Evolutionary conservation across 75 land plant genomes (phyloP), one percentile per base, ranked within the genome.

Genomic region (Pinus albicaulis): DNA sequence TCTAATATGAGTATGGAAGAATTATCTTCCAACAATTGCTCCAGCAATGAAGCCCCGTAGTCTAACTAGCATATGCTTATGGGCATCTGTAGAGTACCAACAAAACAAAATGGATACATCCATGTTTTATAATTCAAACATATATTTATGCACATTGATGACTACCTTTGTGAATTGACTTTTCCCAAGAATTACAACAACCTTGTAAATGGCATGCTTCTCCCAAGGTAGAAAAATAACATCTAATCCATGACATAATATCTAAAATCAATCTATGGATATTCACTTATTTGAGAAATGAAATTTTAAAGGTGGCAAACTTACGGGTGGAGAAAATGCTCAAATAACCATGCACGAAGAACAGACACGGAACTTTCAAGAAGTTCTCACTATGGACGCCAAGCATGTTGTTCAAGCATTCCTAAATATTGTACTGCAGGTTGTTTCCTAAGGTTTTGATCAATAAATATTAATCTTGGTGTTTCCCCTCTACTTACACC

Each of bases 251-350:
- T 7, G 17, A 0, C 61, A 59, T 20, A 59, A 19, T 28, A 22
- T 22, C 8, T 22, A 59, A 19, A 22, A 59, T 59, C 61, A 59
- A 59, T 20, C n/a, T 59, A n/a, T 20, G 20, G n/a, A 59, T 20
- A 7, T 22, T 20, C 61, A 59, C 20, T 59, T 19, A 20, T 59
- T 59, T 15, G 22, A 19, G 5, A 59, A 59, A 19, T 2, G 5
- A 19, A 20, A 7, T 48, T 48, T 17, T 16, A 58, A 15, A 20
- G 5, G 65, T 58, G 38, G 55, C 5, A 6, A 44, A 74, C 95
- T 90, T 81, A 95, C 98, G 99, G 99, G 73, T 94, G 95, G 58
- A 97, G 87, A 75, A 97, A 97, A 84, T 97, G 98, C 61, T 97
- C 98, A 59, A 95, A 95, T n/a, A 97, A 81, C 98, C 99, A 97